Percentiles rank a stretch among this genome's conserved stretches.
Evolutionary conservation across 257 asterid genomes (phyloP).

Genomic region (Nicotiana benthamiana): DNA sequence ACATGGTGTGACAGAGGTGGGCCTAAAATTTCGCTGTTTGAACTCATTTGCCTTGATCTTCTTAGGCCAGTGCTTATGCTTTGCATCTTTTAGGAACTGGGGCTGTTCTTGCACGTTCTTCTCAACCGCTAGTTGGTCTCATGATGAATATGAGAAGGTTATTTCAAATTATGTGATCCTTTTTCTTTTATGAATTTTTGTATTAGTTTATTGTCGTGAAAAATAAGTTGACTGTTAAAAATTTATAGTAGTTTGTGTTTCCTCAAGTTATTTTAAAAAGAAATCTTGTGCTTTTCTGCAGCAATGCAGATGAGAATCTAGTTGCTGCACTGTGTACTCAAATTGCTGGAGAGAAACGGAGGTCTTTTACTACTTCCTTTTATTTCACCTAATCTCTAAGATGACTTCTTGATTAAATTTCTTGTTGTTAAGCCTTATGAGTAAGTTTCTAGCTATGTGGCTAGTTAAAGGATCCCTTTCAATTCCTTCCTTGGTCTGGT

Average conservation of each 20-base stretch:
- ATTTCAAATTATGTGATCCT: constrained; percentile 3
- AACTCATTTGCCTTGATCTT: constrained; percentile 11
- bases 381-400: neutral
- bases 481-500: neutral
- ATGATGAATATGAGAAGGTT: constrained; percentile 99
- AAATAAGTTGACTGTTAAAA: neutral
- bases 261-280: neutral
- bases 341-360: constrained; percentile 61
- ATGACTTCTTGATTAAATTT: neutral
- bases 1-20: constrained; percentile 93
- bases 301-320: constrained; percentile 88
- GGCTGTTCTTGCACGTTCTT: constrained; percentile 95
- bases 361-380: constrained; percentile 31
- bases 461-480: neutral
- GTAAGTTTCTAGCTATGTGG: neutral
- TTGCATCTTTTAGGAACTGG: constrained; percentile 61
- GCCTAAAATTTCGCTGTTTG: constrained; percentile 15
- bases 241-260: neutral
- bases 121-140: constrained; percentile 94
- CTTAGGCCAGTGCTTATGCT: constrained; percentile 7
- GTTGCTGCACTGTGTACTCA: constrained; percentile 85
- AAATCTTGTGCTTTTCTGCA: constrained; percentile 27
- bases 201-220: constrained; percentile 3
- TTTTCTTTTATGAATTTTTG: constrained; percentile 7
- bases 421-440: neutral